Conservation (phyloP, 1,284 basidiomycete species). For the Austroboletus novae-zelandiae region DNA sequence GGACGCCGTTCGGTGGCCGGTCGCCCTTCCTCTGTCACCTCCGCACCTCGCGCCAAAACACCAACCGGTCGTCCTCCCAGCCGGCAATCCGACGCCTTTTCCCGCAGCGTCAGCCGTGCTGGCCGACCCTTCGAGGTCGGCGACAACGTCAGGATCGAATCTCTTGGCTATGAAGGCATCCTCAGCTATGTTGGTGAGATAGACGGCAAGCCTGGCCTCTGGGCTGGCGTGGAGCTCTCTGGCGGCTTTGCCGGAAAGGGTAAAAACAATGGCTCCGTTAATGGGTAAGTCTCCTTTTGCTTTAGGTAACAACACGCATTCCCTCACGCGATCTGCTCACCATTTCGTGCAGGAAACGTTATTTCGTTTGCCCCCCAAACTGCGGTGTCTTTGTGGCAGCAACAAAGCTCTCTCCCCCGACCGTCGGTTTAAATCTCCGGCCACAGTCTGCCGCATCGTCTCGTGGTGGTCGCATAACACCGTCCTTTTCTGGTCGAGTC, state of each 20-base stretch:
- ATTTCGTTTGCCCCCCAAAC: conserved; percentile 82
- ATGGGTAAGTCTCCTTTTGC: conserved; percentile 62
- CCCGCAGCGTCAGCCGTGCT: conserved; percentile 44
- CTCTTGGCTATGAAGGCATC: conserved; percentile 80
- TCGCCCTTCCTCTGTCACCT: conserved; percentile 50
- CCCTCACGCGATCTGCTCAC: conserved; percentile 9
- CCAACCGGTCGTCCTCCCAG: conserved; percentile 55
- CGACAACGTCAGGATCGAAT: conserved; percentile 81
- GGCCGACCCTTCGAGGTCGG: conserved; percentile 62
- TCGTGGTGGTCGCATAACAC: conserved; percentile 56
- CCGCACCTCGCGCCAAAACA: conserved; percentile 52
- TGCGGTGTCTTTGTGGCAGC: conserved; percentile 91
- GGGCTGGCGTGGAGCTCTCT: conserved; percentile 90
- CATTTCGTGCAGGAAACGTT: conserved; percentile 56
- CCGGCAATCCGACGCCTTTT: conserved; percentile 58
- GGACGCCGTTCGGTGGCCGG: conserved; percentile 41
- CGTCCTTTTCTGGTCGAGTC: conserved; percentile 40
- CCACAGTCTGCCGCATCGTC: conserved; percentile 82
- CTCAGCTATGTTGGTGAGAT: conserved; percentile 81
- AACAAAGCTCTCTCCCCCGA: conserved; percentile 77
- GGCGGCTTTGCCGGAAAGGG: conserved; percentile 88
- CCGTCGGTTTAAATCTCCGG: conserved; percentile 58
- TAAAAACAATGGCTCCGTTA: conserved; percentile 92
- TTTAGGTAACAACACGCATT: neutral
- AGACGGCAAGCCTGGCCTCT: conserved; percentile 81